Conservation (phyloP, 345 rosid genomes). For the Zanthoxylum bungeanum region DNA sequence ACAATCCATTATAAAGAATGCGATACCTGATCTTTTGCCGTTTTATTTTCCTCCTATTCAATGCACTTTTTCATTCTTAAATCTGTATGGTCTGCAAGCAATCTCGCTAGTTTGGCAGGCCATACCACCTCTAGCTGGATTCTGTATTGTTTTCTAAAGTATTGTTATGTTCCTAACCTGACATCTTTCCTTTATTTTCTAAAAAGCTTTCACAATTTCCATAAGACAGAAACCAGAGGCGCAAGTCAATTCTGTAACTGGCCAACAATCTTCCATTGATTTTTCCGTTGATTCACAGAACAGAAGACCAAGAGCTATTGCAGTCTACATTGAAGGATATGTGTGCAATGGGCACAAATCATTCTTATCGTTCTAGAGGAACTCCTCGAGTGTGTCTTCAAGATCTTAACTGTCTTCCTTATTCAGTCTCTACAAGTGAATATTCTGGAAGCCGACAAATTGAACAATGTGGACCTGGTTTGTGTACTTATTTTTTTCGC, state of each 20-base stretch:
- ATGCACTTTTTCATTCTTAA: neutral
- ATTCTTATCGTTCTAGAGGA: slow-evolving; percentile 20
- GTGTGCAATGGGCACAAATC: slow-evolving; percentile 3
- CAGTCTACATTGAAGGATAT: slow-evolving; percentile 20
- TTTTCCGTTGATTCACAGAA: slow-evolving; percentile 20
- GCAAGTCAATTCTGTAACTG: slow-evolving; percentile 47
- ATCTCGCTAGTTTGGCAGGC: neutral
- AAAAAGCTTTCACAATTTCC: neutral
- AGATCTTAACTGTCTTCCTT: slow-evolving; percentile 60
- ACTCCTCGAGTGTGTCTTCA: slow-evolving; percentile 33
- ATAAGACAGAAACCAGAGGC: slow-evolving; percentile 48
- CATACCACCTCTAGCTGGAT: neutral
- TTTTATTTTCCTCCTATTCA: neutral
- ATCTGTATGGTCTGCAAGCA: neutral
- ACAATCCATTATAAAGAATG: neutral
- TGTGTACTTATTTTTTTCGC: slow-evolving; percentile 5
- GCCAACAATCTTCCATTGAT: slow-evolving; percentile 45
- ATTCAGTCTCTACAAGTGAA: slow-evolving; percentile 31
- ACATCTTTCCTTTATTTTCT: neutral
- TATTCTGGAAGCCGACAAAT: slow-evolving; percentile 15
- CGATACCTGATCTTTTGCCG: neutral
- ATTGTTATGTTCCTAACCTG: too few species aligned
- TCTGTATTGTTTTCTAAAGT: neutral
- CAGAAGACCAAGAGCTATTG: slow-evolving; percentile 20
- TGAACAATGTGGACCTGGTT: slow-evolving; percentile 38